Conservation (phyloP, 345 rosid genomes). For the Brassica incana region DNA sequence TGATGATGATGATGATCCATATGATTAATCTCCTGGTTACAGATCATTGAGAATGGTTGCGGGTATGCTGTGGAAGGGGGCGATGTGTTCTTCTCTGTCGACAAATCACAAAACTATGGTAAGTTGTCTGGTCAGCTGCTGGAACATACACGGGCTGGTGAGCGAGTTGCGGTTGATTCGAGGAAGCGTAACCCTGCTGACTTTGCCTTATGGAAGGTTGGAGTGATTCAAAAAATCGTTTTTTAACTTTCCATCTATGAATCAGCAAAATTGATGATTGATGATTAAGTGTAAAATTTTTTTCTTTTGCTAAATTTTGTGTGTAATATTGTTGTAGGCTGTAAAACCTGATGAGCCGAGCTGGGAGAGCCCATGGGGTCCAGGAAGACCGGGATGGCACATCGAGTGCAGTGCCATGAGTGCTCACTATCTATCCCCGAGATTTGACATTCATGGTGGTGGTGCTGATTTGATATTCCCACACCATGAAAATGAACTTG, state of each 20-base stretch:
- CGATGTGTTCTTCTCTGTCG: not conserved
- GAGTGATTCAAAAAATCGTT: not conserved
- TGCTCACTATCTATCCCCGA: constrained; percentile 60
- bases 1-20: not conserved
- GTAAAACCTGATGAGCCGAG: constrained; percentile 84
- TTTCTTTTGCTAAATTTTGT: not conserved
- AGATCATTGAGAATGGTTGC: not conserved
- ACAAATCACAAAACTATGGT: not conserved
- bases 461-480: constrained; percentile 81
- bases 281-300: too few relatives aligned
- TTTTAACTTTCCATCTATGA: too few relatives aligned
- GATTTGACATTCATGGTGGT: constrained; percentile 87
- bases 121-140: not conserved
- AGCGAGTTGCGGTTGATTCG: not conserved
- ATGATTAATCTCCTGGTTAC: not conserved
- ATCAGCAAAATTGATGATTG: not conserved
- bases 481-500: constrained; percentile 85
- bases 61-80: not conserved
- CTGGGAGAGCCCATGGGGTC: constrained; percentile 96
- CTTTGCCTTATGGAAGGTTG: not conserved
- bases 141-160: not conserved
- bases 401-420: constrained; percentile 99
- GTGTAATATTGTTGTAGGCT: constrained; percentile 50
- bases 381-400: constrained; percentile 97
- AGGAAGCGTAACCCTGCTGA: not conserved